Evolutionary conservation across 108 stramenopile genomes (phyloP).

Genomic region (Fragilariopsis cylindrus): DNA sequence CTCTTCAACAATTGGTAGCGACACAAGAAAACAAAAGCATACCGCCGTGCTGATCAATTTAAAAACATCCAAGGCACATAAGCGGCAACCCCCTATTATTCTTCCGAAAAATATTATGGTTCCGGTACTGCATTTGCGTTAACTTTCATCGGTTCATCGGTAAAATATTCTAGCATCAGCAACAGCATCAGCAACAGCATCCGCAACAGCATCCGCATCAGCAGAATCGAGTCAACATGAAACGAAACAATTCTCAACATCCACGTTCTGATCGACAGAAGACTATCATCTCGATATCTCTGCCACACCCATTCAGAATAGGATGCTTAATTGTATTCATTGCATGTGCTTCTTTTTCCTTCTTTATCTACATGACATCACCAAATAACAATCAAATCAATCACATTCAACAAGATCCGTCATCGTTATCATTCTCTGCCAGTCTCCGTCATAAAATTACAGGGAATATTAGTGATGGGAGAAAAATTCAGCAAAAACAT

Average conservation of each 20-base stretch:
- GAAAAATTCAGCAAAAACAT: neutral
- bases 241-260: neutral
- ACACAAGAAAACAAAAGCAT: too few relatives aligned
- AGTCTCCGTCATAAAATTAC: neutral
- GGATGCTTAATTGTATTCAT: neutral
- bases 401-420: neutral
- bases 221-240: neutral
- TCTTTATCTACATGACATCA: neutral
- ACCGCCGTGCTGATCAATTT: too few relatives aligned
- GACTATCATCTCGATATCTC: constrained; percentile 2
- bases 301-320: neutral
- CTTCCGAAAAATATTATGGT: too few relatives aligned
- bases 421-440: neutral
- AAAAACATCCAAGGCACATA: too few relatives aligned
- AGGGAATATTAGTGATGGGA: neutral
- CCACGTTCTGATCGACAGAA: neutral
- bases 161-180: too few relatives aligned
- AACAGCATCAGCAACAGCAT: too few relatives aligned
- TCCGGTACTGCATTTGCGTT: too few relatives aligned
- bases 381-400: neutral
- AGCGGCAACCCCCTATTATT: too few relatives aligned
- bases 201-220: too few relatives aligned
- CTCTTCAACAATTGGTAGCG: too few relatives aligned
- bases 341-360: neutral
- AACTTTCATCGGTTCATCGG: too few relatives aligned